phyloP scores from a whole-genome alignment of 2,329 filamentous ascomycete genomes.

The Onygena corvina region DNA sequence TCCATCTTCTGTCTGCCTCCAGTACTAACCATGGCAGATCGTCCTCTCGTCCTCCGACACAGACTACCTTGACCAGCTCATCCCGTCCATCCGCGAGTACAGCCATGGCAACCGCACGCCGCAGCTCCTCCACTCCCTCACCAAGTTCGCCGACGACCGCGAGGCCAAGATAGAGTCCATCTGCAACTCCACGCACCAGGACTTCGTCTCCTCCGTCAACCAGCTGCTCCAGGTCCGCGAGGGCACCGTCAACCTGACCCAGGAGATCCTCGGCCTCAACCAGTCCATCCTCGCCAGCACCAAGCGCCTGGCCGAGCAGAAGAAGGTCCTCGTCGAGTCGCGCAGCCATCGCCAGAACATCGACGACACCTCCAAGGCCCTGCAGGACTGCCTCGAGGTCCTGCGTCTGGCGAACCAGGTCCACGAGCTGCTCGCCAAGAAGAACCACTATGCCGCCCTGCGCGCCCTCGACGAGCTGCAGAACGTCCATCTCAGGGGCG shows the following conservation, averaged over 20 bases:
- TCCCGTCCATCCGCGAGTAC: constrained; percentile 86
- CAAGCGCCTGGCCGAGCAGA: constrained; percentile 85
- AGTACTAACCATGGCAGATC: constrained; percentile 47
- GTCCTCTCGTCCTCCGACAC: constrained; percentile 82
- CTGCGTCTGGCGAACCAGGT: constrained; percentile 86
- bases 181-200: constrained; percentile 90
- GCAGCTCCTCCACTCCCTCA: constrained; percentile 64
- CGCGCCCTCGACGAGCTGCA: constrained; percentile 91
- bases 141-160: constrained; percentile 70
- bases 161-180: constrained; percentile 89
- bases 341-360: constrained; percentile 89
- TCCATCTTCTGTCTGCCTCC: not conserved
- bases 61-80: constrained; percentile 91
- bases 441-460: constrained; percentile 89
- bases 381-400: constrained; percentile 86
- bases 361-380: constrained; percentile 74
- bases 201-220: constrained; percentile 87
- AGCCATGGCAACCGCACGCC: constrained; percentile 60
- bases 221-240: constrained; percentile 86
- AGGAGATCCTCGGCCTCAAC: constrained; percentile 83
- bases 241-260: constrained; percentile 75
- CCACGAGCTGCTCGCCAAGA: constrained; percentile 79
- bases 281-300: constrained; percentile 92
- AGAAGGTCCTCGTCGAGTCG: constrained; percentile 86
- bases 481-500: constrained; percentile 88